Conservation (phyloP, 2,329 filamentous ascomycete species). For the Xylariaceae sp. region DNA sequence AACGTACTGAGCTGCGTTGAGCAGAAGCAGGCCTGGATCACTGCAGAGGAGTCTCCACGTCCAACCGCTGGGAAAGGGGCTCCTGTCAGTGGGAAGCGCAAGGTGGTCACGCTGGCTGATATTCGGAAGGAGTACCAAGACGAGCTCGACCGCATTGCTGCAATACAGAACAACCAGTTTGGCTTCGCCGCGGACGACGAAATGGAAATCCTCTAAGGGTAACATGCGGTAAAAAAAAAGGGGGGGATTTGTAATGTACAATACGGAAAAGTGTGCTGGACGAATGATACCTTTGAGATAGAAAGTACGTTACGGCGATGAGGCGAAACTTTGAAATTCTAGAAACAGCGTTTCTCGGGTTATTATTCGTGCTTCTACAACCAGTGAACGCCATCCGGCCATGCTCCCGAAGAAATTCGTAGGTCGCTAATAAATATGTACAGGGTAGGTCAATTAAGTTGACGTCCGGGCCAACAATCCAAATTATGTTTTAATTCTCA, state of each 20-base stretch:
- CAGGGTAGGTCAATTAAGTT: constrained; percentile 27
- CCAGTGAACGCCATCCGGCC: constrained; percentile 41
- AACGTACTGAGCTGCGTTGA: constrained; percentile 90
- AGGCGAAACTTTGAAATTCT: constrained; percentile 15
- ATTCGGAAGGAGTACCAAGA: constrained; percentile 87
- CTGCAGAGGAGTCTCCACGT: constrained; percentile 51
- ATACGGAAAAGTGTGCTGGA: constrained; percentile 34
- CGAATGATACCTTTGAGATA: constrained; percentile 40
- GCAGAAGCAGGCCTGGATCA: constrained; percentile 80
- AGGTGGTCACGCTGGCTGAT: constrained; percentile 84
- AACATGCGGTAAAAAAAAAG: constrained; percentile 11
- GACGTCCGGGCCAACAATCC: constrained; percentile 1
- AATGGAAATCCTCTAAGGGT: constrained; percentile 57
- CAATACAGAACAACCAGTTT: constrained; percentile 89
- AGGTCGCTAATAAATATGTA: constrained; percentile 36
- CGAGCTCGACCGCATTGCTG: constrained; percentile 86
- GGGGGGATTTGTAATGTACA: constrained; percentile 34
- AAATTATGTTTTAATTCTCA: constrained; percentile 18
- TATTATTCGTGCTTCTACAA: constrained; percentile 28
- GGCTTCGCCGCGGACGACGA: constrained; percentile 68
- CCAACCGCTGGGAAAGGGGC: constrained; percentile 40
- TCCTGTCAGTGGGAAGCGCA: constrained; percentile 60
- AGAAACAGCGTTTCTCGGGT: constrained; percentile 22
- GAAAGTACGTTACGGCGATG: constrained; percentile 24
- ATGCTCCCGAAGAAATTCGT: constrained; percentile 33